Evolutionary conservation across 1,284 basidiomycete species (phyloP).

Genomic region (Sporisorium reilianum): DNA sequence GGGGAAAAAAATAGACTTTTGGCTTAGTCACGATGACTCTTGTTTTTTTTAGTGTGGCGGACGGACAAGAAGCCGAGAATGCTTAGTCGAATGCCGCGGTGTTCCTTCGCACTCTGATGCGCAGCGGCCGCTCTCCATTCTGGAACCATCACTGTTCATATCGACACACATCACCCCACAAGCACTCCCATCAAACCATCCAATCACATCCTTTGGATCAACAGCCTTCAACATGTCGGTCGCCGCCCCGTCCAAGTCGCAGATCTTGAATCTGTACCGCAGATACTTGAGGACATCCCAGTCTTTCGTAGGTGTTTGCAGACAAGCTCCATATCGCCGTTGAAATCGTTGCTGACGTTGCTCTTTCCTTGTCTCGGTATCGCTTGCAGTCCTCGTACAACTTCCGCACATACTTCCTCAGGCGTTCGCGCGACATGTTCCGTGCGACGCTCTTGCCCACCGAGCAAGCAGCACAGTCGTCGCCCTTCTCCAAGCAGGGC

Average conservation of each 20-base stretch:
- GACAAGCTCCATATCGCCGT: background rate
- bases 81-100: slow-evolving; percentile 30
- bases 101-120: slow-evolving; percentile 13
- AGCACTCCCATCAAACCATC: background rate
- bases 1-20: background rate
- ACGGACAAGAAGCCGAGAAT: slow-evolving; percentile 3
- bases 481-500: slow-evolving; percentile 60
- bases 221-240: slow-evolving; percentile 34
- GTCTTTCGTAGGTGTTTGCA: slow-evolving; percentile 63
- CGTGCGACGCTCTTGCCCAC: slow-evolving; percentile 56
- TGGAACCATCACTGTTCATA: background rate
- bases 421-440: slow-evolving; percentile 67
- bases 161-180: background rate
- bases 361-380: background rate
- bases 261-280: slow-evolving; percentile 65
- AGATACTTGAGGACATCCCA: slow-evolving; percentile 64
- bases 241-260: slow-evolving; percentile 49
- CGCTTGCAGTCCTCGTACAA: slow-evolving; percentile 64
- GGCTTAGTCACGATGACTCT: slow-evolving; percentile 45
- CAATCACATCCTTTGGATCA: too few relatives aligned
- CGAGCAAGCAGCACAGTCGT: slow-evolving; percentile 45
- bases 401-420: slow-evolving; percentile 68
- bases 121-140: slow-evolving; percentile 1
- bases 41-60: slow-evolving; percentile 13
- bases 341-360: background rate